phyloP scores from a whole-genome alignment of 306 rosid genomes.

The Neltuma alba region DNA sequence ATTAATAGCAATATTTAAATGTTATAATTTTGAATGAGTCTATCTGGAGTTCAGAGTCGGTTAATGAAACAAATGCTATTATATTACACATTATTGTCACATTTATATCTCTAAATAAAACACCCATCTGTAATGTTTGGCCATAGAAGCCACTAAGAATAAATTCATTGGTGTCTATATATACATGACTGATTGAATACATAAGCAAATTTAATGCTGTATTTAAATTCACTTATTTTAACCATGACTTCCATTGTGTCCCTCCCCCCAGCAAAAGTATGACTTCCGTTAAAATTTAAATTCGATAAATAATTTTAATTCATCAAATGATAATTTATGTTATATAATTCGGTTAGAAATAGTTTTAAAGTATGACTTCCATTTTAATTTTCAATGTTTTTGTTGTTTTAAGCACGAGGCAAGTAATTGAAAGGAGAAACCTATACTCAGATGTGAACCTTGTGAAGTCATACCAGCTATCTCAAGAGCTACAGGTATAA shows the following conservation, averaged over 20 bases:
- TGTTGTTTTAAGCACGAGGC: not conserved
- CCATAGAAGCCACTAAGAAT: not conserved
- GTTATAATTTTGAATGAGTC: not conserved
- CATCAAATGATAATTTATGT: no score
- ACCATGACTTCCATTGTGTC: no score
- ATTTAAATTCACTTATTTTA: no score
- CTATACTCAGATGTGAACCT: not conserved
- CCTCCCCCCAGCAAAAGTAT: no score
- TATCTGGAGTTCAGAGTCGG: not conserved
- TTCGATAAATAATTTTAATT: no score
- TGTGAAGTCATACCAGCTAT: not conserved
- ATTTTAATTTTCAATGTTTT: not conserved
- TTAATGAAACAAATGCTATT: not conserved
- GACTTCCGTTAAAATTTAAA: no score
- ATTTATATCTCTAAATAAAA: not conserved
- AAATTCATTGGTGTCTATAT: no score
- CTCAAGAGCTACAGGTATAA: conserved; percentile 1
- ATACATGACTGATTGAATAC: no score
- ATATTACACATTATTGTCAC: not conserved
- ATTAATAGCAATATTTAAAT: not conserved
- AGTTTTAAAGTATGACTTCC: no score
- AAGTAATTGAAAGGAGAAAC: not conserved
- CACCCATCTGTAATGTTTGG: not conserved
- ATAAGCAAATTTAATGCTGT: no score
- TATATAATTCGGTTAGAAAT: no score